phyloP scores from a whole-genome alignment of 106 monocot genomes.

The Agapanthus africanus region DNA sequence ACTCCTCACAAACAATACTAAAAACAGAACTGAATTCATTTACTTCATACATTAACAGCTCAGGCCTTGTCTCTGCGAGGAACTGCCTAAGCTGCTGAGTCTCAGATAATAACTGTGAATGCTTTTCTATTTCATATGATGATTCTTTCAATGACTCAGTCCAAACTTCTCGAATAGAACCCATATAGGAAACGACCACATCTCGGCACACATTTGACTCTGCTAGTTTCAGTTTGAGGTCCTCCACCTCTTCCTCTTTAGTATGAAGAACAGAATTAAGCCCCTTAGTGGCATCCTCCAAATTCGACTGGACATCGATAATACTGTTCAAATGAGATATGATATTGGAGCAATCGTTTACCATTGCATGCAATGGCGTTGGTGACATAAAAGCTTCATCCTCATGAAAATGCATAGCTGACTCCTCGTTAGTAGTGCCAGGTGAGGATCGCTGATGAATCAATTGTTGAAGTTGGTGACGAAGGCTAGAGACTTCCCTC shows the following conservation, averaged over 20 bases:
- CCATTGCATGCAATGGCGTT: constrained; percentile 45
- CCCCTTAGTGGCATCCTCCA: constrained; percentile 21
- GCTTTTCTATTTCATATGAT: constrained; percentile 35
- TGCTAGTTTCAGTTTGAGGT: constrained; percentile 38
- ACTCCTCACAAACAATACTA: constrained; percentile 23
- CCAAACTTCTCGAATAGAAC: constrained; percentile 29
- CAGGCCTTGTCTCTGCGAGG: constrained; percentile 40
- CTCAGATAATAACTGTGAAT: constrained; percentile 31
- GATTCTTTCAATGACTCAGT: constrained; percentile 32
- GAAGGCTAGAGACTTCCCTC: constrained; percentile 45
- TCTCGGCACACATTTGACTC: constrained; percentile 42
- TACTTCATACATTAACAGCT: constrained; percentile 19
- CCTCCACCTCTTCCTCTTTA: constrained; percentile 69
- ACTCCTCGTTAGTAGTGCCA: constrained; percentile 1
- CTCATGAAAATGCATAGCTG: constrained; percentile 18
- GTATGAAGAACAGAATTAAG: constrained; percentile 28
- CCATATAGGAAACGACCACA: constrained; percentile 51
- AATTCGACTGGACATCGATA: constrained; percentile 28
- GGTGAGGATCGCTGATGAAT: constrained; percentile 13
- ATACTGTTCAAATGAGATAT: constrained; percentile 33
- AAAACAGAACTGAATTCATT: constrained; percentile 25
- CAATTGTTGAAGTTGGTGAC: constrained; percentile 34
- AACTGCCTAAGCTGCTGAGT: constrained; percentile 49
- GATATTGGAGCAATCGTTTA: constrained; percentile 60
- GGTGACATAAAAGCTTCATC: constrained; percentile 15